Conservation (phyloP, 768 basidiomycete species). For the Panus rudis region DNA sequence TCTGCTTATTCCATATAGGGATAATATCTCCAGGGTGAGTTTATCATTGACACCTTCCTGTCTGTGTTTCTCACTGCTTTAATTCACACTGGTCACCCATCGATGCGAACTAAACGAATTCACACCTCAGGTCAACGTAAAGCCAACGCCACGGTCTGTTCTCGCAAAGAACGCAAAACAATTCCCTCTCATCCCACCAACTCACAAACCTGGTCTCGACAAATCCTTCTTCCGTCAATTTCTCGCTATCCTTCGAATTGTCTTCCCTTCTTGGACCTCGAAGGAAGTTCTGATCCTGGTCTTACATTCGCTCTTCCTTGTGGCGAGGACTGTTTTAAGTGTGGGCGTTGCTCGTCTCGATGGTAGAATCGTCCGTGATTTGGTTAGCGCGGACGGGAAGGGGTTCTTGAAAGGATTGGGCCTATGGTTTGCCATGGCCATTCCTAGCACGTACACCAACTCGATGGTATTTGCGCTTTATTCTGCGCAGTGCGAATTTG, state of each 20-base stretch:
- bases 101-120: neutral
- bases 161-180: constrained; percentile 45
- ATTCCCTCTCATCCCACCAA: constrained; percentile 53
- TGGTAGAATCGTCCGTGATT: constrained; percentile 80
- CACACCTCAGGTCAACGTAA: constrained; percentile 31
- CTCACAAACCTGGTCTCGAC: constrained; percentile 60
- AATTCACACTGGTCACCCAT: too few species aligned
- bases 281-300: constrained; percentile 70
- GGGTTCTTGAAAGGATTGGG: constrained; percentile 79
- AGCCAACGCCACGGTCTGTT: constrained; percentile 41
- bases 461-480: constrained; percentile 59
- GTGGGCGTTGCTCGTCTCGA: constrained; percentile 85
- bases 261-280: constrained; percentile 52
- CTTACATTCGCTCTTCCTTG: constrained; percentile 78
- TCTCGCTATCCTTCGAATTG: constrained; percentile 66
- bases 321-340: constrained; percentile 80
- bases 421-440: constrained; percentile 84
- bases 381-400: constrained; percentile 79
- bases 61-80: neutral
- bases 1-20: constrained; percentile 61
- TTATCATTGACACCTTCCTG: too few species aligned
- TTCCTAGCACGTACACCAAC: constrained; percentile 94
- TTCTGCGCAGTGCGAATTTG: too few species aligned
- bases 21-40: constrained; percentile 57
- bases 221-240: constrained; percentile 66